A percentile compares a stretch with the other conserved stretches of the same genome.
These are phyloP conservation scores for Plasmodium adleri DNA, from an alignment of 169 alveolate genomes.

Conservation along the genomic window DNA sequence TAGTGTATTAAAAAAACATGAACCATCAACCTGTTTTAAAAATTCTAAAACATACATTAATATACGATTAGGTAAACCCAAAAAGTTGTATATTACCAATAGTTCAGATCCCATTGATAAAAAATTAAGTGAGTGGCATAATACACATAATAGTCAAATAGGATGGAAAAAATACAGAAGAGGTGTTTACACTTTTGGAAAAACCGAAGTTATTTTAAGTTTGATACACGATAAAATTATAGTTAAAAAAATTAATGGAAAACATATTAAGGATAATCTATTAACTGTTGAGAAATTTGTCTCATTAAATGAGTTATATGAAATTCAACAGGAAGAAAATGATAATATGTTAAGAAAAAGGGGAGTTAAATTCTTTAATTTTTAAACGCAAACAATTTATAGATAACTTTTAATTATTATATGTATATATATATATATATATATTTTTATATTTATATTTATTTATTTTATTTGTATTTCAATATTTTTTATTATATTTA, in stretches of 20 bases:
- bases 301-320: slow-evolving; percentile 73
- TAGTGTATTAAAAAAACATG: slow-evolving; percentile 31
- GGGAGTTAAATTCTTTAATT: background rate
- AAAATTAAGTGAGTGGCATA: slow-evolving; percentile 74
- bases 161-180: slow-evolving; percentile 67
- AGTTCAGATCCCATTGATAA: slow-evolving; percentile 77
- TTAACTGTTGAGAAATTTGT: slow-evolving; percentile 76
- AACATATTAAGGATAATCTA: slow-evolving; percentile 41
- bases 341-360: slow-evolving; percentile 23
- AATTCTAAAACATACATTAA: slow-evolving; percentile 58
- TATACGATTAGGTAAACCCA: slow-evolving; percentile 75
- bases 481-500: too few species aligned
- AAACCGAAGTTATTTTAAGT: slow-evolving; percentile 63
- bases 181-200: slow-evolving; percentile 72
- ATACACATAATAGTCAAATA: slow-evolving; percentile 70
- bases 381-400: background rate
- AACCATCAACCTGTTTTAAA: slow-evolving; percentile 67
- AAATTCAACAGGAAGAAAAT: slow-evolving; percentile 59
- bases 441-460: background rate
- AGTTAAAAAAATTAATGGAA: slow-evolving; percentile 71
- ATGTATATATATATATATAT: background rate
- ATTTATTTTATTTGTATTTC: background rate
- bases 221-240: slow-evolving; percentile 68
- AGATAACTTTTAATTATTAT: background rate
- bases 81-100: slow-evolving; percentile 38